A percentile compares a stretch with the other conserved stretches of the same genome.
phyloP scores from a whole-genome alignment of 192 early-diverging fungal genomes.

The Backusella morwellensis region DNA sequence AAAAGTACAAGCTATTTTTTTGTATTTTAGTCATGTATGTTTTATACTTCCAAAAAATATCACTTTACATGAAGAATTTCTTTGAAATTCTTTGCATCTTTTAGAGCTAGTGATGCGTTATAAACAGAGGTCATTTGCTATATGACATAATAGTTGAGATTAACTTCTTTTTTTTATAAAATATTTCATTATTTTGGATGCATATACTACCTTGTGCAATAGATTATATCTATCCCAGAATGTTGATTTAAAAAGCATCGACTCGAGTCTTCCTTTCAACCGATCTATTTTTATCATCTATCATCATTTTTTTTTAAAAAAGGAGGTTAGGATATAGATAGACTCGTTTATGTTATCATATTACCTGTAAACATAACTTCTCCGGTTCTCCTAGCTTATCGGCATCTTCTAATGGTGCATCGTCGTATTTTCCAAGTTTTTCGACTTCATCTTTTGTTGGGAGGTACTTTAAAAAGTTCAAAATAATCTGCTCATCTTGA shows the following conservation, averaged over 20 bases:
- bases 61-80: slow-evolving; percentile 62
- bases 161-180: neutral
- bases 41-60: neutral
- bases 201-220: slow-evolving; percentile 48
- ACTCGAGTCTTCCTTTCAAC: slow-evolving; percentile 69
- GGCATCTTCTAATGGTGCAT: slow-evolving; percentile 36
- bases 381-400: slow-evolving; percentile 56
- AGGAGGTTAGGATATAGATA: neutral
- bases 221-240: slow-evolving; percentile 62
- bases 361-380: slow-evolving; percentile 65
- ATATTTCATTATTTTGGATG: neutral
- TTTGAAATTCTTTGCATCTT: slow-evolving; percentile 67
- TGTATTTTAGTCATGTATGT: neutral
- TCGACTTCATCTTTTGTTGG: slow-evolving; percentile 69
- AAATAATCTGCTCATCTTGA: slow-evolving; percentile 49
- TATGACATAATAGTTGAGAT: neutral
- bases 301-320: neutral
- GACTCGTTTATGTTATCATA: neutral
- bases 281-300: slow-evolving; percentile 72
- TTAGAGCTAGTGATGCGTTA: slow-evolving; percentile 61
- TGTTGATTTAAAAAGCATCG: slow-evolving; percentile 60
- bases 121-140: slow-evolving; percentile 61
- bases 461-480: slow-evolving; percentile 63
- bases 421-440: slow-evolving; percentile 59
- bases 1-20: slow-evolving; percentile 60